Conservation (phyloP, 2,329 filamentous ascomycete species). For the Aspergillus vadensis region DNA sequence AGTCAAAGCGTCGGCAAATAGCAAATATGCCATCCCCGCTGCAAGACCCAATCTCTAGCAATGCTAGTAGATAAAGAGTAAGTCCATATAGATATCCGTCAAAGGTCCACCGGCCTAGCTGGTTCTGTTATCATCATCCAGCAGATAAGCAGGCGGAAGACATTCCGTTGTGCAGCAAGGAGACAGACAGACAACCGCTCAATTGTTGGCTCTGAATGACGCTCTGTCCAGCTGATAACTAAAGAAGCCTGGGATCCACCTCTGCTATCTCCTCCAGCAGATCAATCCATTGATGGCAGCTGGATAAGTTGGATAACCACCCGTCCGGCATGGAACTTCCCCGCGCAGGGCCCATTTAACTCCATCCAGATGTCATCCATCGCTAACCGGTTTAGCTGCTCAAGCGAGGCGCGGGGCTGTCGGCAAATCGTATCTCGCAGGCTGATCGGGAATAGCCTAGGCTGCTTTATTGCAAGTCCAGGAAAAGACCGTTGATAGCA, state of each 20-base stretch:
- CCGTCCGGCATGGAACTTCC: neutral
- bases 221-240: neutral
- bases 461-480: too few species aligned
- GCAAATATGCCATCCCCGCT: neutral
- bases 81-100: too few species aligned
- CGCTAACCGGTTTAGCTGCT: neutral
- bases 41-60: too few species aligned
- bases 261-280: neutral
- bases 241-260: conserved; percentile 4
- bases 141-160: neutral
- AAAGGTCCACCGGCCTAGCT: neutral
- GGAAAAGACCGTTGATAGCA: too few species aligned
- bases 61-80: too few species aligned
- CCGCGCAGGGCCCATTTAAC: neutral
- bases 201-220: conserved; percentile 1
- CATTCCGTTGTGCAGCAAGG: neutral
- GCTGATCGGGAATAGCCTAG: too few species aligned
- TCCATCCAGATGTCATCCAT: neutral
- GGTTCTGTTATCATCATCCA: neutral
- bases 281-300: neutral
- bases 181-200: neutral
- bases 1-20: neutral
- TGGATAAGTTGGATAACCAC: conserved; percentile 3
- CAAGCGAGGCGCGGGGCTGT: conserved; percentile 1
- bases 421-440: neutral